Evolutionary conservation across 345 rosid genomes (phyloP).

Genomic region (Rhizophora mangle): DNA sequence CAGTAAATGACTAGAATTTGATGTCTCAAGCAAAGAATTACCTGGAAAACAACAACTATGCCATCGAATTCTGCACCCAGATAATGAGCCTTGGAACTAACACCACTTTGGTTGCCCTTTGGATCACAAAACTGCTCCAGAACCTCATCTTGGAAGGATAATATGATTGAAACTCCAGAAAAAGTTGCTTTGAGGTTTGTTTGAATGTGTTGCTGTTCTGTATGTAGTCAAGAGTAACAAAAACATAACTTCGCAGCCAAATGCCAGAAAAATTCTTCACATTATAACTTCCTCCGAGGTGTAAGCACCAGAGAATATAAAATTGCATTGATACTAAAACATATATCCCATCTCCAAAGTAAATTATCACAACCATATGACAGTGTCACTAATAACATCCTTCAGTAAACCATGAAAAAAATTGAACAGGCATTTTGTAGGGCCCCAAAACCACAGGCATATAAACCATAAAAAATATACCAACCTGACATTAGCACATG

Average conservation of each 20-base stretch:
- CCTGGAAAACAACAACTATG: constrained; percentile 64
- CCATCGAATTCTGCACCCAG: constrained; percentile 65
- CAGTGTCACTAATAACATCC: background rate
- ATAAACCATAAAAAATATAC: too few relatives aligned
- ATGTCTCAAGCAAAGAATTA: constrained; percentile 36
- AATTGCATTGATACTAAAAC: background rate
- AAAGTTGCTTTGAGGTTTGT: constrained; percentile 58
- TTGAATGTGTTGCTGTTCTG: constrained; percentile 85
- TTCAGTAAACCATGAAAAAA: background rate
- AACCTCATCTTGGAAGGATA: constrained; percentile 66
- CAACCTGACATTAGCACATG: too few relatives aligned
- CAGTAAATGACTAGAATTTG: background rate
- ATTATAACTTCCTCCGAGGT: background rate
- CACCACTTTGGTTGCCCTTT: constrained; percentile 28
- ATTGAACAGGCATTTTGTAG: background rate
- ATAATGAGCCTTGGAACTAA: constrained; percentile 46
- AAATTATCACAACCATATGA: background rate
- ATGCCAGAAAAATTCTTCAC: background rate
- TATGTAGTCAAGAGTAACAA: constrained; percentile 10
- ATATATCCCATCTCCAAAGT: background rate
- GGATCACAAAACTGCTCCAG: constrained; percentile 20
- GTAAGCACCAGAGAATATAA: background rate
- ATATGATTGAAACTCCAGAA: constrained; percentile 61
- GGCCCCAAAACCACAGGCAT: too few relatives aligned
- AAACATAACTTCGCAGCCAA: background rate